These are phyloP conservation scores for Trametes sp. DNA, from an alignment of 1,284 basidiomycete species.

Conservation along the genomic window DNA sequence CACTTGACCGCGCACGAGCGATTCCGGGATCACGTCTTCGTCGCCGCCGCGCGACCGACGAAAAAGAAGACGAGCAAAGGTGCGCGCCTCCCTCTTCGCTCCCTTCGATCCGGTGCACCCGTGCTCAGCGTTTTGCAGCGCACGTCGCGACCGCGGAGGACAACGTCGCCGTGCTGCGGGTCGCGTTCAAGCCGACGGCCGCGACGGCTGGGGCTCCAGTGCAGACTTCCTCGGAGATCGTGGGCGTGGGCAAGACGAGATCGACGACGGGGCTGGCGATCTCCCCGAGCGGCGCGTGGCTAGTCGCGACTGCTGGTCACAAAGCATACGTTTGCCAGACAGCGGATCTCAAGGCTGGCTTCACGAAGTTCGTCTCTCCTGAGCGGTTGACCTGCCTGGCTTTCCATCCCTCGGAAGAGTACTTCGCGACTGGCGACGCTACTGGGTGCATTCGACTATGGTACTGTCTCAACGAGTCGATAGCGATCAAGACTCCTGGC, in stretches of 20 bases:
- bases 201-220: slow-evolving; percentile 49
- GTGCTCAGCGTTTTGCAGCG: slow-evolving; percentile 22
- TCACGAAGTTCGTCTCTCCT: slow-evolving; percentile 86
- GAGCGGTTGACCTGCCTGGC: slow-evolving; percentile 87
- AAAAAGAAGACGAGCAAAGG: slow-evolving; percentile 55
- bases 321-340: slow-evolving; percentile 83
- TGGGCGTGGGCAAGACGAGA: slow-evolving; percentile 74
- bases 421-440: slow-evolving; percentile 93
- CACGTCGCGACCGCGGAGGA: slow-evolving; percentile 46
- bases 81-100: slow-evolving; percentile 41
- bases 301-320: slow-evolving; percentile 82
- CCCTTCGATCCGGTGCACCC: neutral
- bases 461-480: slow-evolving; percentile 84
- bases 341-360: slow-evolving; percentile 66
- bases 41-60: slow-evolving; percentile 61
- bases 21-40: slow-evolving; percentile 74
- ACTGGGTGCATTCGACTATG: slow-evolving; percentile 89
- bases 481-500: slow-evolving; percentile 57
- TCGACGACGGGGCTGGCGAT: slow-evolving; percentile 70
- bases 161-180: slow-evolving; percentile 63
- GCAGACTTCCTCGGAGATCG: slow-evolving; percentile 60
- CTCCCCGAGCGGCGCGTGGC: slow-evolving; percentile 83
- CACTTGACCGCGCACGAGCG: slow-evolving; percentile 74
- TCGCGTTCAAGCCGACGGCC: slow-evolving; percentile 63
- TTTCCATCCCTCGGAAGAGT: slow-evolving; percentile 90